Percentiles rank a stretch among this genome's conserved stretches.
Evolutionary conservation across 441 rosid species (phyloP).

Genomic region (Corymbia citriodora): DNA sequence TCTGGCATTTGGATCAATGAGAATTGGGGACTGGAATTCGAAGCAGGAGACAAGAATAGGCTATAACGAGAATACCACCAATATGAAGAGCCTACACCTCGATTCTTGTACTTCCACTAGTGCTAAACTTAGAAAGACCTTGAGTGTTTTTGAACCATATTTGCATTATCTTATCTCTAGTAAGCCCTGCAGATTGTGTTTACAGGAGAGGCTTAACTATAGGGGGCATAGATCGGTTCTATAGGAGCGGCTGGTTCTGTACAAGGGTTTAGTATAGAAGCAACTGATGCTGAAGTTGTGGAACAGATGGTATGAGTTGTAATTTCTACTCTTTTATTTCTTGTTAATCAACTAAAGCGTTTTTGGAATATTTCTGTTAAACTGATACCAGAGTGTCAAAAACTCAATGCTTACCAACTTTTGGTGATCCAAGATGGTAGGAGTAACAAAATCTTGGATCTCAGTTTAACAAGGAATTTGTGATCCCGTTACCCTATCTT

Average conservation of each 20-base stretch:
- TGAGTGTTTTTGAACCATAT: background rate
- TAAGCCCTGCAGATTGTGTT: background rate
- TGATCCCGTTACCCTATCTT: background rate
- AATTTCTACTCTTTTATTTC: background rate
- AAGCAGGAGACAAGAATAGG: background rate
- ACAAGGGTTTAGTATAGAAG: background rate
- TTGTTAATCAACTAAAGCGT: background rate
- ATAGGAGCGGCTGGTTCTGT: background rate
- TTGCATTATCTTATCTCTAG: background rate
- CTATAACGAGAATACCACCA: background rate
- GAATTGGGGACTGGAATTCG: background rate
- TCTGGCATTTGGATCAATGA: background rate
- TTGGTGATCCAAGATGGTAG: background rate
- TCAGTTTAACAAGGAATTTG: background rate
- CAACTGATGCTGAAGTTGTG: background rate
- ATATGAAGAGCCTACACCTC: background rate
- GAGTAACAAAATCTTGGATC: background rate
- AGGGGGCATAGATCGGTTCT: background rate
- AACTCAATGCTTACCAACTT: background rate
- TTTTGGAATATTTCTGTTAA: background rate
- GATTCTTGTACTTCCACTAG: background rate
- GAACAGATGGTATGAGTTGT: background rate
- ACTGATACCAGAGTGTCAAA: background rate
- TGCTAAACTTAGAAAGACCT: background rate
- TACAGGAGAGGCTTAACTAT: background rate